Base-by-base conservation (phyloP, 108 stramenopile genomes). In the Skeletonema marinoi region DNA sequence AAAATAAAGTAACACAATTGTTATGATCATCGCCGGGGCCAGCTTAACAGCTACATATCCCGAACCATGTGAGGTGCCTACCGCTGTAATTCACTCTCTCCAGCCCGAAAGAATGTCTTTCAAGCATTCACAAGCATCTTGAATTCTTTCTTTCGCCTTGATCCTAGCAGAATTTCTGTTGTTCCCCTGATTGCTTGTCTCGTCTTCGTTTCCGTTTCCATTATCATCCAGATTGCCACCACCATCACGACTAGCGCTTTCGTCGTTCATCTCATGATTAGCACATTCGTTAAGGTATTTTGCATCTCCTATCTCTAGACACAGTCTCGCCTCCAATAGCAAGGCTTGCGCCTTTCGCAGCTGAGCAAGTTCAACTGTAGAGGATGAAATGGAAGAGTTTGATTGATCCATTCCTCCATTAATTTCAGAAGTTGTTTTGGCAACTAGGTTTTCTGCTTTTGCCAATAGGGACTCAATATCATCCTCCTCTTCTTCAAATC, bases 261-360 rank as follows among this genome's bases (percentile, higher is more conserved):
- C 42, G 21, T 14, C 48, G 17, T 50, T 60, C 32, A 2, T 12
- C 36, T 33, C 14, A 32, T 50, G 12, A 38, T 36, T 62, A 3
- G 31, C 17, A 64, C 16, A n/a, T 32, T 56, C n/a, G 16, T 44
- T 44, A 42, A 54, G 42, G 7, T 61, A 9, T 56, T 25, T 25
- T 56, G 19, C 54, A 56, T 25, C 25, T n/a, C 54, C 66, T 41
- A 78, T 44, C 42, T 71, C 78, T 32, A 78, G 59, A 32, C 59
- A 78, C 42, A 78, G 30, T 3, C 78, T 64, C 14, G 78, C 78
- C 54, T 78, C 71, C 32, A 78, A 59, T 42, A 78, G 67, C 54
- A 78, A 32, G 9, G 71, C 70, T 66, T 78, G 78, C 5, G 65
- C 65, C 41, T 72, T 67, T 35, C 66, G 31, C 51, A 78, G 66